A percentile compares a stretch with the other conserved stretches of the same genome.
phyloP scores from a whole-genome alignment of 1,139 yeast species.

The Geotrichum reessii region DNA sequence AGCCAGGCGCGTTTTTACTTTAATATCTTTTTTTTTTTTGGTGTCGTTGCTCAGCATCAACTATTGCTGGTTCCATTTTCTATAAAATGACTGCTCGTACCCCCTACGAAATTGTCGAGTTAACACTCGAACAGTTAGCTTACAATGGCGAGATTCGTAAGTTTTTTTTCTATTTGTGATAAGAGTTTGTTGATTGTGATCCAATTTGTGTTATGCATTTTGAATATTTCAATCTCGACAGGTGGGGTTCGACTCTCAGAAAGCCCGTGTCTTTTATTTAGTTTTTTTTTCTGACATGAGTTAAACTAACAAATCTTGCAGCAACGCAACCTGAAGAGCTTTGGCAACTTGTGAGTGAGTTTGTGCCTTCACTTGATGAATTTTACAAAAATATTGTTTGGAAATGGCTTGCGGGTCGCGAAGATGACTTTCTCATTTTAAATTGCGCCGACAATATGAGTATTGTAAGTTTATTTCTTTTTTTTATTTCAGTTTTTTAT shows the following conservation, averaged over 20 bases:
- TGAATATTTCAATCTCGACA: not conserved
- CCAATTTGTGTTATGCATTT: not conserved
- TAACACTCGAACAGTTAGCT: conserved; percentile 32
- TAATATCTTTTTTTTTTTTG: not conserved
- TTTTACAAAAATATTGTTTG: conserved; percentile 28
- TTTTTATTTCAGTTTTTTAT: not conserved
- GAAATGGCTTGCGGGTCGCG: conserved; percentile 30
- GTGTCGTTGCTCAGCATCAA: no score
- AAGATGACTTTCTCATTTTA: conserved; percentile 26
- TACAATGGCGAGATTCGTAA: conserved; percentile 34
- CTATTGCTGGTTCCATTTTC: no score
- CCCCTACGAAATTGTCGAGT: conserved; percentile 33
- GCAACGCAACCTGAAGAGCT: conserved; percentile 31
- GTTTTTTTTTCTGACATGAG: conserved; percentile 1
- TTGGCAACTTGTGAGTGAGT: conserved; percentile 28
- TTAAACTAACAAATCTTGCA: conserved; percentile 16
- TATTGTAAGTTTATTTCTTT: conserved; percentile 1
- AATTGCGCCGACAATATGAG: conserved; percentile 18
- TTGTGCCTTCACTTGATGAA: conserved; percentile 27
- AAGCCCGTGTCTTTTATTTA: not conserved
- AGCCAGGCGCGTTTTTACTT: not conserved
- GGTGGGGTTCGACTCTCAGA: conserved; percentile 16
- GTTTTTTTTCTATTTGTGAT: conserved; percentile 15
- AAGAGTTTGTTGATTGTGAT: not conserved
- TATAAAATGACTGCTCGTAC: conserved; percentile 20